Evolutionary conservation across 768 basidiomycete species (phyloP).

Genomic region (Amanita inopinata): DNA sequence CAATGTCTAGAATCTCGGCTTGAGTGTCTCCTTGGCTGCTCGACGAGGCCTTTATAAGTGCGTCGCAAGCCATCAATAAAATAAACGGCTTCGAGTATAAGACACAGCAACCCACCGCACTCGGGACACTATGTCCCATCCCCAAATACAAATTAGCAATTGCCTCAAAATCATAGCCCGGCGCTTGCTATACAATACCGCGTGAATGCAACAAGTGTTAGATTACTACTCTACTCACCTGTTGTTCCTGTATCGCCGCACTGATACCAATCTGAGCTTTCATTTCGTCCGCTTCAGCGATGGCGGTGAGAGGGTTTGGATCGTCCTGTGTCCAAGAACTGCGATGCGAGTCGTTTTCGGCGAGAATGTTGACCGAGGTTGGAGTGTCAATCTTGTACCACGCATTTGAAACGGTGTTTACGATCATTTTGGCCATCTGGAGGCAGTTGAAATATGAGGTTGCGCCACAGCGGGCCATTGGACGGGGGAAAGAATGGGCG

Average conservation of each 20-base stretch:
- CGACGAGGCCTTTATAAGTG: not conserved
- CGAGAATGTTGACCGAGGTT: conserved; percentile 3
- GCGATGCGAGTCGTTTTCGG: not conserved
- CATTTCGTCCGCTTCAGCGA: not conserved
- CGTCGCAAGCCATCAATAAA: too few species aligned
- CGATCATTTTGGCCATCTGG: not conserved
- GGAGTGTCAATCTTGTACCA: conserved; percentile 6
- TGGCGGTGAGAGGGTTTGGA: not conserved
- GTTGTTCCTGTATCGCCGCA: not conserved
- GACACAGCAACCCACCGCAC: not conserved
- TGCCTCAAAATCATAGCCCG: not conserved
- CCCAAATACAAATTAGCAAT: not conserved
- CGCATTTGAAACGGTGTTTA: conserved; percentile 1
- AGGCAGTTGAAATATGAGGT: not conserved
- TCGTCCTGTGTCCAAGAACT: conserved; percentile 4
- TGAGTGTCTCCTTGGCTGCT: not conserved
- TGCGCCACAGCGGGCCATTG: not conserved
- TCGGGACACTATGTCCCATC: not conserved
- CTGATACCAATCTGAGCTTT: conserved; percentile 2
- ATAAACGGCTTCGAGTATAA: not conserved
- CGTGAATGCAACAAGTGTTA: not conserved
- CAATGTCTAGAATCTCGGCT: conserved; percentile 1
- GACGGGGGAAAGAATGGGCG: not conserved
- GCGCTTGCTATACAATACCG: not conserved
- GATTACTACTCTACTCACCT: not conserved